Base-by-base conservation (phyloP, 495 filamentous ascomycete species). In the Talaromyces proteolyticus region DNA sequence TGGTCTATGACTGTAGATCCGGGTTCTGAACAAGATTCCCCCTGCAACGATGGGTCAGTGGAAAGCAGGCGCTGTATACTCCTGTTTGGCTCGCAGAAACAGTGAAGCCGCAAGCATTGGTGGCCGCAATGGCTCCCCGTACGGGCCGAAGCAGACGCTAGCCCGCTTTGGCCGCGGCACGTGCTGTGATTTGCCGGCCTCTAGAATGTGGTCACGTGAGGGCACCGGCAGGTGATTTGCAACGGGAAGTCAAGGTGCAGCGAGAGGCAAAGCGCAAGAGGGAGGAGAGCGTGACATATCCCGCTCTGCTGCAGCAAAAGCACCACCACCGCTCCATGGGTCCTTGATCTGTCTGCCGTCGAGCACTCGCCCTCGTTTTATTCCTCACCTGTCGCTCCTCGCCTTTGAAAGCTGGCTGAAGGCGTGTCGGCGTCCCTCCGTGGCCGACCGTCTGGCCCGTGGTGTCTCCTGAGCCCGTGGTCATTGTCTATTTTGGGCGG, bases 391-490 rank as follows among this genome's bases (percentile, higher is more conserved):
- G 29, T 34, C 29, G 8, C 29, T 34, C 14, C 29, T 34, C 29
- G 29, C 29, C 29, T 34, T 34, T 34, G 29, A 34, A 2, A 8
- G 29, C 29, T 34, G 40, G 40, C 17, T 42, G 40, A 18, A 22
- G 40, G 40, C 40, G 40, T 22, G 40, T 42, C 40, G 16, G 40
- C 17, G 40, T 42, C n/a, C 34, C 34, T 10, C 17, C 17, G 40
- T 42, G 40, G 40, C 20, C 40, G 40, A 42, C 40, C 20, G 40
- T 42, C 40, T 42, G 20, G 40, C 20, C 40, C 20, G 40, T 42
- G 10, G 16, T 42, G 40, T 22, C 40, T 22, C 20, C 40, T 42
- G 20, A 42, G 17, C 8, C n/a, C n/a, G n/a, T n/a, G n/a, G n/a
- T n/a, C n/a, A n/a, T n/a, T n/a, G n/a, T n/a, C n/a, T n/a, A n/a